Evolutionary conservation across 2,329 filamentous ascomycete genomes (phyloP).

Genomic region (Fusarium dlaminii): DNA sequence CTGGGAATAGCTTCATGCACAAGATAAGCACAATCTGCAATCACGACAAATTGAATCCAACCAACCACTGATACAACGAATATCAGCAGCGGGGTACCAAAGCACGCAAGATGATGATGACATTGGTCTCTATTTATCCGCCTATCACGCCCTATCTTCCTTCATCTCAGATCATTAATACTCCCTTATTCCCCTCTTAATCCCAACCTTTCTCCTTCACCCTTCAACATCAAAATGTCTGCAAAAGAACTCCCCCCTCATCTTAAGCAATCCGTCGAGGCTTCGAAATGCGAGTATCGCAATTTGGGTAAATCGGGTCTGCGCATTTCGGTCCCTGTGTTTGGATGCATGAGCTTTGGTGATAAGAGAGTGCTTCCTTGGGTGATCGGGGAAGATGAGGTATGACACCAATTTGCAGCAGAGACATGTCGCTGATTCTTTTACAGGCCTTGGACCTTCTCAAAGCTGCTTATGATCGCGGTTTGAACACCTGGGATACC

Average conservation of each 20-base stretch:
- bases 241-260: slow-evolving; percentile 8
- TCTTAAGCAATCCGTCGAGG: slow-evolving; percentile 21
- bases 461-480: slow-evolving; percentile 31
- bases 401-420: accelerated
- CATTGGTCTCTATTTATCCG: slow-evolving; percentile 8
- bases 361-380: slow-evolving; percentile 23
- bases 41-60: neutral
- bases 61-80: neutral
- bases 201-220: neutral
- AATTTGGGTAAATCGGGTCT: slow-evolving; percentile 16
- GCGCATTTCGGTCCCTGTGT: slow-evolving; percentile 12
- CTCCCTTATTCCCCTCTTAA: neutral
- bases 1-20: neutral
- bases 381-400: slow-evolving; percentile 28
- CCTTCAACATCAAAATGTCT: neutral
- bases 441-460: slow-evolving; percentile 16
- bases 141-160: neutral
- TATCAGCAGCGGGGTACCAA: slow-evolving; percentile 9
- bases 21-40: neutral
- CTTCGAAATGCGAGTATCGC: slow-evolving; percentile 32
- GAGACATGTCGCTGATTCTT: neutral
- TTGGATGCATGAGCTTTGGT: slow-evolving; percentile 33
- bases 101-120: slow-evolving; percentile 3
- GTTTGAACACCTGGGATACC: slow-evolving; percentile 30
- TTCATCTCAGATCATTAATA: neutral